phyloP scores from a whole-genome alignment of 2,329 filamentous ascomycete genomes.

The Stagonosporopsis tanaceti region DNA sequence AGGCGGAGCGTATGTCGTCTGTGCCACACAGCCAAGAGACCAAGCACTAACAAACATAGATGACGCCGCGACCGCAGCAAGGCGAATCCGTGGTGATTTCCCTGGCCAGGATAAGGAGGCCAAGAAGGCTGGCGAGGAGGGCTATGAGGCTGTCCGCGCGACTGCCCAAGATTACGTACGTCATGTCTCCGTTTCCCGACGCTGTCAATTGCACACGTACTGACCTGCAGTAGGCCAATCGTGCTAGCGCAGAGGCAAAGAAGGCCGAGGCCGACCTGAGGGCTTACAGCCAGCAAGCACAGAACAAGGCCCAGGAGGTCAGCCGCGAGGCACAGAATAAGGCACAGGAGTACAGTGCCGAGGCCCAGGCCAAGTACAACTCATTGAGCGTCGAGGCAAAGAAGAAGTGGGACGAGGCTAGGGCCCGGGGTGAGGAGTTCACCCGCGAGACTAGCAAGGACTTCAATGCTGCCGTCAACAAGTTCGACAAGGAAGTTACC shows the following conservation, averaged over 20 bases:
- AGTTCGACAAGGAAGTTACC: conserved; percentile 84
- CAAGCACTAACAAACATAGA: conserved; percentile 59
- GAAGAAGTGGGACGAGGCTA: conserved; percentile 66
- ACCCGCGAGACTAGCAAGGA: conserved; percentile 55
- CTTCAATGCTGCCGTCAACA: conserved; percentile 68
- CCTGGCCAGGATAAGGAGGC: conserved; percentile 69
- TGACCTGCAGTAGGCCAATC: conserved; percentile 46
- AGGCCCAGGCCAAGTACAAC: conserved; percentile 65
- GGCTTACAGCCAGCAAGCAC: conserved; percentile 62
- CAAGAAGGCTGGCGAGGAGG: conserved; percentile 69
- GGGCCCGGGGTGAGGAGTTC: conserved; percentile 62
- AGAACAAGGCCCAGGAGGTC: conserved; percentile 65
- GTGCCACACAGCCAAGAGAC: neutral
- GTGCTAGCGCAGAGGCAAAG: conserved; percentile 59
- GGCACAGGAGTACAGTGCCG: conserved; percentile 24
- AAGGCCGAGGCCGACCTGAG: conserved; percentile 67
- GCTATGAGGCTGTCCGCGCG: conserved; percentile 52
- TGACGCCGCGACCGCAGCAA: conserved; percentile 75
- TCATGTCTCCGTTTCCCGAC: neutral
- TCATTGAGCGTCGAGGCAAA: conserved; percentile 64
- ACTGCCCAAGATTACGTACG: conserved; percentile 54
- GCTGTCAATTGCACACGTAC: conserved; percentile 2
- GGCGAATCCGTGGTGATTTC: conserved; percentile 71
- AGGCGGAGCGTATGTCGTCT: conserved; percentile 75
- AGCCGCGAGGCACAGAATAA: conserved; percentile 17